These are phyloP conservation scores for Ceratocystis huliohia DNA, from an alignment of 2,329 filamentous ascomycete species.

Conservation along the genomic window DNA sequence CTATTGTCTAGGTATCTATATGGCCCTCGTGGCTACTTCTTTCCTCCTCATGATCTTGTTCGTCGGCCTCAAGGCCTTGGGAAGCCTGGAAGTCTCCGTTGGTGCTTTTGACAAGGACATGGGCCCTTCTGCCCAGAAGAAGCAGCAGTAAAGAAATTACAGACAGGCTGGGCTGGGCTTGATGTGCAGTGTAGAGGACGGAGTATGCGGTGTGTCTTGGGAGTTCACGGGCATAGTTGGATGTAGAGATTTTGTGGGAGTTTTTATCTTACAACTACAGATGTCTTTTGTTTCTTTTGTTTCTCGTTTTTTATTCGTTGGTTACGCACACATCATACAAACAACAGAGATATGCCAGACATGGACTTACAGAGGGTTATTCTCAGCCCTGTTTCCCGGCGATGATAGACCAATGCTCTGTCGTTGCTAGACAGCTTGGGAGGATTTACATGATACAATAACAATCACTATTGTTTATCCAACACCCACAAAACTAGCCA, in stretches of 20 bases:
- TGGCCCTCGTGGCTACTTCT: conserved; percentile 59
- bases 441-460: conserved; percentile 3
- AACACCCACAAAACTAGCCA: neutral
- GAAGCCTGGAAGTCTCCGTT: conserved; percentile 78
- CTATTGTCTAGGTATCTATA: conserved; percentile 61
- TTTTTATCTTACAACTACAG: neutral
- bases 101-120: conserved; percentile 95
- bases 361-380: neutral
- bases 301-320: neutral
- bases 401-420: neutral
- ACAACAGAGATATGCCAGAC: neutral
- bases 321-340: neutral
- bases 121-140: conserved; percentile 79
- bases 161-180: neutral
- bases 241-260: neutral
- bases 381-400: neutral
- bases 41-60: conserved; percentile 66
- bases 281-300: neutral
- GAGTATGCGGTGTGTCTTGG: neutral
- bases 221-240: neutral
- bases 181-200: neutral
- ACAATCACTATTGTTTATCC: neutral
- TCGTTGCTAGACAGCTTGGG: neutral
- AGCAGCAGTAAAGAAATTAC: conserved; percentile 30
- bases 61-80: conserved; percentile 62